Percentiles rank a stretch among this genome's conserved stretches.
phyloP scores from a whole-genome alignment of 495 filamentous ascomycete genomes.

The Coniosporium apollinis region DNA sequence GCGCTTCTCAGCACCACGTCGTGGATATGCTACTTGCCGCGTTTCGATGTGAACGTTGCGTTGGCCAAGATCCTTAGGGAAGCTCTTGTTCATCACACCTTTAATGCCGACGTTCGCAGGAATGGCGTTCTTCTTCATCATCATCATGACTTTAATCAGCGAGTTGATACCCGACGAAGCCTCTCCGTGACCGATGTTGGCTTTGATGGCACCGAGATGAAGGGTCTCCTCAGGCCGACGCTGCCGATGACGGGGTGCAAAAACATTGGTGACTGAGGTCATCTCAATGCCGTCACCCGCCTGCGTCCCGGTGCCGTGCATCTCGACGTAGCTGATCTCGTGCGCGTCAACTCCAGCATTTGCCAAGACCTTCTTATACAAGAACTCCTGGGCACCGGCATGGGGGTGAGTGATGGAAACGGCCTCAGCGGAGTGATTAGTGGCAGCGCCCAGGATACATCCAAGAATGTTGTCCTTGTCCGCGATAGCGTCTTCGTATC shows the following conservation, averaged over 20 bases:
- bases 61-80: slow-evolving; percentile 55
- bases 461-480: slow-evolving; percentile 34
- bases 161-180: slow-evolving; percentile 72
- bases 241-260: slow-evolving; percentile 52
- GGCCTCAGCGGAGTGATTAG: slow-evolving; percentile 27
- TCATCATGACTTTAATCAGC: slow-evolving; percentile 70
- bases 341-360: slow-evolving; percentile 30
- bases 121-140: slow-evolving; percentile 71
- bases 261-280: slow-evolving; percentile 43
- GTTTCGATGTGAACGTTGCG: slow-evolving; percentile 59
- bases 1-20: slow-evolving; percentile 45
- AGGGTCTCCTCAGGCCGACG: slow-evolving; percentile 54
- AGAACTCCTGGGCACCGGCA: slow-evolving; percentile 29
- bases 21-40: slow-evolving; percentile 41
- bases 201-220: slow-evolving; percentile 69
- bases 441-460: slow-evolving; percentile 26
- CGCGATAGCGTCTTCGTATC: slow-evolving; percentile 30
- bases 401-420: slow-evolving; percentile 33
- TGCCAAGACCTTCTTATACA: slow-evolving; percentile 28
- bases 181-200: slow-evolving; percentile 83
- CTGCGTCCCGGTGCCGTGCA: slow-evolving; percentile 33
- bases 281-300: slow-evolving; percentile 30
- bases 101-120: slow-evolving; percentile 85
- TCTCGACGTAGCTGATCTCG: slow-evolving; percentile 36
- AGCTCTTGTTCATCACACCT: slow-evolving; percentile 60